These are phyloP conservation scores for Micromonas pusilla DNA, from an alignment of 139 green algal species.

Conservation along the genomic window DNA sequence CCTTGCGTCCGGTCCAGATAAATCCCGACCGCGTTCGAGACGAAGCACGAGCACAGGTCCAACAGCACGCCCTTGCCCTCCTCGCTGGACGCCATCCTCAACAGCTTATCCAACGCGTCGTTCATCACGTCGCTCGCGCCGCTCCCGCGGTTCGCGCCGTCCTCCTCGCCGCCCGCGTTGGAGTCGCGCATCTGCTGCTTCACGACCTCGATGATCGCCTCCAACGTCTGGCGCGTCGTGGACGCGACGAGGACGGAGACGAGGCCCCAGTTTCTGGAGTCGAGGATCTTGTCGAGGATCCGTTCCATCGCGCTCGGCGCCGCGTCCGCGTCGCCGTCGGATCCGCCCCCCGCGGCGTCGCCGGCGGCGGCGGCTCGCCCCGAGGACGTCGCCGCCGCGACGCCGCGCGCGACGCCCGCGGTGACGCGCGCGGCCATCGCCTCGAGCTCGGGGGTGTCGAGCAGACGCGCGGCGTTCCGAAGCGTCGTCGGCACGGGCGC, in stretches of 20 bases:
- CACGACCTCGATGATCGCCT: neutral
- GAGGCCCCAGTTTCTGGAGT: neutral
- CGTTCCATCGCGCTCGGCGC: neutral
- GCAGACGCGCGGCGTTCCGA: neutral
- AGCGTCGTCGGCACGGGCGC: neutral
- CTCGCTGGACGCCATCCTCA: neutral
- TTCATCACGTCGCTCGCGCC: neutral
- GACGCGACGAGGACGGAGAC: neutral
- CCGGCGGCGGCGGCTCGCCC: too few relatives aligned
- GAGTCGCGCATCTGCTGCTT: neutral
- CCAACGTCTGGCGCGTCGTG: neutral
- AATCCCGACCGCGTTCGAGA: neutral
- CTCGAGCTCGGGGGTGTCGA: neutral
- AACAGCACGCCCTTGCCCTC: neutral
- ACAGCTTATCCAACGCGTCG: neutral
- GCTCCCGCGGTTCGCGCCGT: neutral
- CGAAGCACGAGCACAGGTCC: neutral
- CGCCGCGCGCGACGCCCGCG: neutral
- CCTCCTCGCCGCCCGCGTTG: neutral
- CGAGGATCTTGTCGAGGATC: neutral
- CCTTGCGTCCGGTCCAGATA: neutral
- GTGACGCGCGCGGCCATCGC: neutral
- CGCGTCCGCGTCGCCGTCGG: neutral
- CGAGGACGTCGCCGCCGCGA: neutral
- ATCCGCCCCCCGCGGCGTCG: too few relatives aligned